Base-by-base conservation (phyloP, 805 yeast species). In the Priceomyces medius region DNA sequence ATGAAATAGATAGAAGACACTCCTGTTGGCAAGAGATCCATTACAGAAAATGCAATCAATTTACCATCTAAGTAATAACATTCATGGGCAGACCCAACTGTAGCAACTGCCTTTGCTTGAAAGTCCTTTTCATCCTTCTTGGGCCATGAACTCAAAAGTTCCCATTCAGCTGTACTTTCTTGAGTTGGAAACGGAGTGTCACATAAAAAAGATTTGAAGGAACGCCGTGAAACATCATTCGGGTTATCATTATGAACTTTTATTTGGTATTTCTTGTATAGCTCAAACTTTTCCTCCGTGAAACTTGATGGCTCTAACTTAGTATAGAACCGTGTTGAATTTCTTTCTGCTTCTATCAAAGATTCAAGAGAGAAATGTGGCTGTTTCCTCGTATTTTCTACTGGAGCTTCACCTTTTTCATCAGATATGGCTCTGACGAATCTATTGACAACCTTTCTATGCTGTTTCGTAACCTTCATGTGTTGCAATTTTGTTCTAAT, bases 1-100 rank as follows among this genome's bases (percentile, higher is more conserved):
- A 89, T 79, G 56, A 90, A 85, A 58, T 90, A 89, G 1, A 90
- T 90, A 0, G 95, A 81, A 0, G 96, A 88, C 0, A 90, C 59
- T 0, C 87, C 84, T 19, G 77, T 60, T 0, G 96, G 95, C 24
- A 90, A 59, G 16, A 89, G 64, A 59, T 89, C 97, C 21, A 85
- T 55, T 1, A 89, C 87, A 0, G 86, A 86, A 26, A 89, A 63
- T 0, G 91, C 96, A 31, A 86, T 77, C 16, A 89, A 66, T 46
- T 74, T 70, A 3, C 61, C 79, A 35, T 85, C 76, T 13, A 74
- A 58, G 51, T 83, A 86, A 55, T 88, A 89, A 56, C 87, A 76
- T 54, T 88, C 95, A 59, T 89, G 97, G 2, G 76, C 72, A 1
- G 88, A 86, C 2, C 91, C 95, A 6, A 62, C 46, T 36, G 35